Evolutionary conservation across 306 rosid species (phyloP), one percentile per base, ranked within the genome.

Genomic region (Hylodesmum podocarpum): DNA sequence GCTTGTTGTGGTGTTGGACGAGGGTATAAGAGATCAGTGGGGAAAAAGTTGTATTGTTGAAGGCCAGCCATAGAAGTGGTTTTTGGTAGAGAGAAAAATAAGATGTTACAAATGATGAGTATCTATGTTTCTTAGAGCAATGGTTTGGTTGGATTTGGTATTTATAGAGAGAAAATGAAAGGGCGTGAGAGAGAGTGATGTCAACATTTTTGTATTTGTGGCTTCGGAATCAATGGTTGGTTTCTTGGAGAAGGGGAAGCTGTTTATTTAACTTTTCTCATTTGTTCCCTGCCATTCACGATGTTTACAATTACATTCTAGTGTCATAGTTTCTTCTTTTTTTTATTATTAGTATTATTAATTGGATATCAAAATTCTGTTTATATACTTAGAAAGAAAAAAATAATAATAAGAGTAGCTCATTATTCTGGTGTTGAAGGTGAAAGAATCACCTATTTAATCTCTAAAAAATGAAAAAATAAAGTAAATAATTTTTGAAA

Each of bases 21-120:
- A 76, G 93, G 91, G 82, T 87, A 89, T 14, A 86, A 76, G 33
- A 89, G 66, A 80, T 87, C 91, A 2, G 90, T 90, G 9, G 94
- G 91, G 50, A 87, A 90, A 33, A 90, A 90, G 62, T 87, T 90
- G 86, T 90, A 87, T 54, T 90, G 91, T 73, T 90, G 91, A 80
- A 90, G 94, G 4, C 94, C 94, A 64, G 91, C 94, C 94, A 90
- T 87, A 33, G 21, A 58, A 63, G 14, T 24, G 55, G 2, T 7
- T 34, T 2, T n/a, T 19, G 4, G 27, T 10, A 36, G 29, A 64
- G 9, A 64, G 49, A 64, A 22, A 13, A 47, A 1, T 0, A 22
- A 6, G 8, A 3, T 6, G 4, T 40, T 25, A 13, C 0, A 33
- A 33, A 15, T 21, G 16, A 1, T 14, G 4, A 54, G 31, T 12